Base-by-base conservation (phyloP, 192 early-diverging fungal species). In the Spizellomyces punctatus region DNA sequence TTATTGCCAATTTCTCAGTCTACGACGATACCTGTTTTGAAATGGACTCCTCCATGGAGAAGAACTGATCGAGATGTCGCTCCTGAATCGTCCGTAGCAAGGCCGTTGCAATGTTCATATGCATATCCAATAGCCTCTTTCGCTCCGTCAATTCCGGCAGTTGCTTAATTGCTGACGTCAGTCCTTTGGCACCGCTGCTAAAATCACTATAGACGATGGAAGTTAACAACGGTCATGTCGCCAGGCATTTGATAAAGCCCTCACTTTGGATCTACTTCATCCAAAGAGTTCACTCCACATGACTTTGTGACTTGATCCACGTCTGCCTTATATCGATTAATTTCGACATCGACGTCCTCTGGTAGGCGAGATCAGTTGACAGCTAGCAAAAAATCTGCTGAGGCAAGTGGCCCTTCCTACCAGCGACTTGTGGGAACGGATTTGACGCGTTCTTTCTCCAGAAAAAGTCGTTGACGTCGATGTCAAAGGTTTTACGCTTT, bases 361-460 rank as follows among this genome's bases (percentile, higher is more conserved):
- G 36, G 5, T 66, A 56, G 46, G 22, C 42, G 45, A 16, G 62
- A 17, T 45, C 22, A 58, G 22, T 47, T 64, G 44, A 21, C 54
- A 58, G 22, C 60, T 1, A 55, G 22, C 27, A 47, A 43, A 14
- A 55, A 60, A 46, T 8, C 5, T 21, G 54, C n/a, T 19, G 56
- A 27, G 14, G 50, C 12, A 54, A 54, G 50, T 4, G 50, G 50
- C 4, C 50, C 14, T 12, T 54, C 63, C 9, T 61, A 86, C 84
- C 94, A 52, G 96, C 98, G 9, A 98, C 98, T 74, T 97, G 90
- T 16, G 96, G 98, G 78, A 99, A 98, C 46, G 96, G 96, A 75
- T 88, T 92, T 47, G 88, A 83, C 7, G 95, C 91, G 79, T 97
- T 95, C 79, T 89, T 91, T 17, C 82, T 83, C 98, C 98, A 99